These are phyloP conservation scores for Arthroderma sp. DNA, from an alignment of 2,329 filamentous ascomycete species.

Conservation along the genomic window DNA sequence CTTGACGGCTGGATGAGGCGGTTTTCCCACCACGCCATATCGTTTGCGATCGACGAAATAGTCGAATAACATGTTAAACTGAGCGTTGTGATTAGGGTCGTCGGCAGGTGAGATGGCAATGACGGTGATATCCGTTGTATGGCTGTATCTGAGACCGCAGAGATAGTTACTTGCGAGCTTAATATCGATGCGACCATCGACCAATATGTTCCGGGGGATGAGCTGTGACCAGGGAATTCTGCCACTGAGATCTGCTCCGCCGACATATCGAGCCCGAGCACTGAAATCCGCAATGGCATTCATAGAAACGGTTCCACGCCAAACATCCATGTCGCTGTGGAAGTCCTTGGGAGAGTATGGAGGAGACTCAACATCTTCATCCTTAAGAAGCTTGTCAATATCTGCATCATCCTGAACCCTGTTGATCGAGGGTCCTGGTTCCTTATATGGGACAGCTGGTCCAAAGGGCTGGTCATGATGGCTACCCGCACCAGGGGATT, in stretches of 20 bases:
- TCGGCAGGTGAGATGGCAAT: conserved; percentile 55
- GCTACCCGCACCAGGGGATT: conserved; percentile 50
- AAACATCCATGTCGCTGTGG: conserved; percentile 57
- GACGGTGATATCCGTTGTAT: conserved; percentile 71
- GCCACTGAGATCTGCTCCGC: conserved; percentile 62
- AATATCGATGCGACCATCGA: conserved; percentile 60
- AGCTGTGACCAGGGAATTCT: conserved; percentile 61
- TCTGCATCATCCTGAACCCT: conserved; percentile 60
- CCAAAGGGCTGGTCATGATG: conserved; percentile 32
- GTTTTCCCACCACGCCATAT: conserved; percentile 78
- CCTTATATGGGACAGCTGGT: conserved; percentile 10
- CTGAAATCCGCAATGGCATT: conserved; percentile 61
- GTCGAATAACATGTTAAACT: conserved; percentile 66
- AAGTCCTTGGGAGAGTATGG: conserved; percentile 73
- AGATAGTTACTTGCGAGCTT: conserved; percentile 82
- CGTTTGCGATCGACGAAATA: conserved; percentile 74
- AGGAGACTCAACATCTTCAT: conserved; percentile 66
- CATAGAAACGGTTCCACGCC: conserved; percentile 67
- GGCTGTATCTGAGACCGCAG: conserved; percentile 69
- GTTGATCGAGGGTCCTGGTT: conserved; percentile 27
- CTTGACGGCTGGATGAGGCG: conserved; percentile 59
- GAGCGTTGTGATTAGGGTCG: conserved; percentile 41
- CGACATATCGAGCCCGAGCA: conserved; percentile 68
- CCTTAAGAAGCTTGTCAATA: conserved; percentile 75
- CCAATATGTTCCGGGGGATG: conserved; percentile 51